Evolutionary conservation across 352 stramenopile genomes (phyloP).

Genomic region (Phytophthora niederhauseri): DNA sequence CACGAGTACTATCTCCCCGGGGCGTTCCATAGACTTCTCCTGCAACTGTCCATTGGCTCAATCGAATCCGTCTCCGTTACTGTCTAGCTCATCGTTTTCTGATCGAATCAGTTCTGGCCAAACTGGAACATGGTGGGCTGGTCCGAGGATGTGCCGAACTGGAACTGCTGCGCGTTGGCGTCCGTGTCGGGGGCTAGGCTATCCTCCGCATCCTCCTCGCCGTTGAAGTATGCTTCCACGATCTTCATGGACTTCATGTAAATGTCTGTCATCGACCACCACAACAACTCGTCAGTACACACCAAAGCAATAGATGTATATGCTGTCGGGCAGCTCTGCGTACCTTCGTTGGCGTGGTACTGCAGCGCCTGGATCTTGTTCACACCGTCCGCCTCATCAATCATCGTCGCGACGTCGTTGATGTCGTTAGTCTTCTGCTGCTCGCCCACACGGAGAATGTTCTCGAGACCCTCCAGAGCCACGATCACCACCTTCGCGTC

Average conservation of each 20-base stretch:
- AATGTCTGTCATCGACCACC: conserved; percentile 58
- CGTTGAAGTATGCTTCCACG: conserved; percentile 98
- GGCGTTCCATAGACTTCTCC: conserved; percentile 30
- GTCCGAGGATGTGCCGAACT: conserved; percentile 67
- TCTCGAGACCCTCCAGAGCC: conserved; percentile 98
- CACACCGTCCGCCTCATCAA: conserved; percentile 97
- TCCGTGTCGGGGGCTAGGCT: conserved; percentile 75
- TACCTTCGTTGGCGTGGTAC: conserved; percentile 98
- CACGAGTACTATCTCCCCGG: conserved; percentile 34
- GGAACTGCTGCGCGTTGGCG: conserved; percentile 78
- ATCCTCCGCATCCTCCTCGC: conserved; percentile 97
- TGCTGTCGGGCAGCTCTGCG: not conserved
- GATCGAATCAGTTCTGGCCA: conserved; percentile 61
- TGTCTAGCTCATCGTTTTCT: conserved; percentile 31
- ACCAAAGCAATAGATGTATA: conserved; percentile 23
- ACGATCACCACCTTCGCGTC: conserved; percentile 99
- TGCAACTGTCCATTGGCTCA: conserved; percentile 26
- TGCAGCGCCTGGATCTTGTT: conserved; percentile 98
- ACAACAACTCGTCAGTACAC: conserved; percentile 33
- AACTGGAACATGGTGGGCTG: conserved; percentile 88
- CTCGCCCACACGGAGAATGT: conserved; percentile 96
- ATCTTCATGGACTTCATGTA: conserved; percentile 97
- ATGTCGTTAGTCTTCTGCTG: conserved; percentile 74
- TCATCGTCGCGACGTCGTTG: conserved; percentile 96
- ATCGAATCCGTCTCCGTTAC: conserved; percentile 24